phyloP scores from a whole-genome alignment of 2,329 filamentous ascomycete species.

The Fusarium oxysporum region DNA sequence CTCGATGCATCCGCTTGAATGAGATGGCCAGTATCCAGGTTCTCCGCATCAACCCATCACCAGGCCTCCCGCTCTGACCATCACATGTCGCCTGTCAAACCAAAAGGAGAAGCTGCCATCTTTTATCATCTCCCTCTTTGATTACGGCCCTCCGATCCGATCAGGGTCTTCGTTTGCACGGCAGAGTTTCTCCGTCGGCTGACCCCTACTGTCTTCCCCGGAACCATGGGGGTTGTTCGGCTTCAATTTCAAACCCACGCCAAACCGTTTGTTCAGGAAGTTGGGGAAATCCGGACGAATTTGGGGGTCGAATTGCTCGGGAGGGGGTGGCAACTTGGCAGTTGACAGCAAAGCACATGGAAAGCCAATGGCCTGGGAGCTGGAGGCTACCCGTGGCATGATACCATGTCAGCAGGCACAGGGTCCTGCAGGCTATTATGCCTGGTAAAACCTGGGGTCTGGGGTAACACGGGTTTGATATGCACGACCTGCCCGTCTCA shows the following conservation, averaged over 20 bases:
- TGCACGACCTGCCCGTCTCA: constrained; percentile 16
- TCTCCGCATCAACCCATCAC: constrained; percentile 45
- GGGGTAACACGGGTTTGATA: constrained; percentile 27
- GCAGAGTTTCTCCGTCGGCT: constrained; percentile 41
- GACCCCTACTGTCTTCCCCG: constrained; percentile 23
- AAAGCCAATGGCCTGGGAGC: constrained; percentile 15
- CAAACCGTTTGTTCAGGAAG: constrained; percentile 32
- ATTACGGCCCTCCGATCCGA: constrained; percentile 40
- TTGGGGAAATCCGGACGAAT: constrained; percentile 37
- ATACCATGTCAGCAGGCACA: constrained; percentile 33
- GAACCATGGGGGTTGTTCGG: constrained; percentile 18
- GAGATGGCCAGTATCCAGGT: constrained; percentile 32
- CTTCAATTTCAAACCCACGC: constrained; percentile 10
- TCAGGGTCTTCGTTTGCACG: constrained; percentile 24
- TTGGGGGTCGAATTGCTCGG: constrained; percentile 23
- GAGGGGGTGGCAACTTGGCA: constrained; percentile 15
- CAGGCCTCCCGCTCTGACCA: constrained; percentile 25
- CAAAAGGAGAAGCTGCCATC: constrained; percentile 32
- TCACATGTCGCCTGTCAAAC: constrained; percentile 39
- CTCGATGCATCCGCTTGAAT: constrained; percentile 36
- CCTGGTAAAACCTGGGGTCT: constrained; percentile 33
- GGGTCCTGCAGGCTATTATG: constrained; percentile 19
- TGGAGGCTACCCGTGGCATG: constrained; percentile 21
- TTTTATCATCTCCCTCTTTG: not conserved
- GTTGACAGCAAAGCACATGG: constrained; percentile 12